Evolutionary conservation across 1,284 basidiomycete species (phyloP), one percentile per base, ranked within the genome.

Genomic region (Cutaneotrichosporon dermatis): DNA sequence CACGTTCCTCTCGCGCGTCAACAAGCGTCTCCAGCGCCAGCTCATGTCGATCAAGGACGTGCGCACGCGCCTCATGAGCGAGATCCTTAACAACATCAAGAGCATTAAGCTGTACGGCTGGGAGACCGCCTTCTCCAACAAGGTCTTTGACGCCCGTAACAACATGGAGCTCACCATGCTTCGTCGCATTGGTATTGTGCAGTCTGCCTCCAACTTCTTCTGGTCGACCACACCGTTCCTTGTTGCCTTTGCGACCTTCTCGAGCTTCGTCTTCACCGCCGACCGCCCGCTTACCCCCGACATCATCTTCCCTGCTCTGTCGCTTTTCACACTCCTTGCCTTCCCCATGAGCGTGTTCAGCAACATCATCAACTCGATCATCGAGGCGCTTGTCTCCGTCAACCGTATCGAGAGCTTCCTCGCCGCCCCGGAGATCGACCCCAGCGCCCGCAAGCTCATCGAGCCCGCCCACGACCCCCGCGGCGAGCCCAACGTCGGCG

Each of bases 271-370:
- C 0, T 72, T 82, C 16, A 85, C 86, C 0, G 87, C 86, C 2
- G 78, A 83, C 2, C 82, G 75, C 49, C 90, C 92, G 2, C 79
- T 98, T 4, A 97, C 94, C 0, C 85, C 89, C 1, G 92, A 96
- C 69, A 81, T 93, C 62, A 92, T 97, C 68, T 98, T 98, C 83
- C 94, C 94, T 4, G 87, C 92, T 0, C 92, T 98, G 55, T 89
- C 91, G 0, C 81, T 98, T 43, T 98, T 97, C 80, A 88, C 91
- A 83, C 82, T 98, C 0, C 81, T 97, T 84, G 88, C 66, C 89
- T 96, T 80, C 92, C 94, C 25, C 1, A 81, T 97, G 40, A 88
- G 86, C 1, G 92, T 95, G 51, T 76, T 81, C 58, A 70, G 73
- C 55, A 77, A 78, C 62, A 76, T 79, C 58, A 74, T 79, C 70